phyloP scores from a whole-genome alignment of 78 protist species.

The Chrysochromulina parva region DNA sequence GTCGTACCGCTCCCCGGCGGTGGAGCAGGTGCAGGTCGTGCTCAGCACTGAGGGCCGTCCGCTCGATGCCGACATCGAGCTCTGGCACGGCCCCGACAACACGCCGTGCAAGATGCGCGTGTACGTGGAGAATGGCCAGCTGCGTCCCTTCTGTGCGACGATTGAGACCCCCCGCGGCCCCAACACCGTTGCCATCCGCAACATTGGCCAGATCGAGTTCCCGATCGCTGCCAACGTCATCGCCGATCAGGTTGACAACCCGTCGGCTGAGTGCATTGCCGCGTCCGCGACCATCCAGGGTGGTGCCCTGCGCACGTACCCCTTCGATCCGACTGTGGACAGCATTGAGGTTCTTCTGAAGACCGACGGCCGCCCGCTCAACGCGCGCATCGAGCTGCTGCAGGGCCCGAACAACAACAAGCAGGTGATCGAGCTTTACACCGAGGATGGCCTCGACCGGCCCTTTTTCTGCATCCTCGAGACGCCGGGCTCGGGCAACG shows the following conservation, averaged over 20 bases:
- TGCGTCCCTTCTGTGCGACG: background rate
- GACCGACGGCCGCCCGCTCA: background rate
- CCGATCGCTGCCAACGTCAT: background rate
- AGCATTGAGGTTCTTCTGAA: background rate
- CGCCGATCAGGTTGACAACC: background rate
- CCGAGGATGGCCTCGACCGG: background rate
- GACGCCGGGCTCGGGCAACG: no score
- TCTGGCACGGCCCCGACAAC: background rate
- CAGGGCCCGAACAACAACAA: slow-evolving; percentile 3
- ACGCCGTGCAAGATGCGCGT: background rate
- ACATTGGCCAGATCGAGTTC: background rate
- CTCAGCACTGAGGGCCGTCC: background rate
- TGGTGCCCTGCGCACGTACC: background rate
- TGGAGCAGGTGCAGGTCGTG: background rate
- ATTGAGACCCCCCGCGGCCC: background rate
- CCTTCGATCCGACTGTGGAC: background rate
- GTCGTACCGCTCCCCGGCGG: background rate
- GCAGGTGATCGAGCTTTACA: background rate
- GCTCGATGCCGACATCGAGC: background rate
- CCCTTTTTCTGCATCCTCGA: no score
- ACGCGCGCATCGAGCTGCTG: slow-evolving; percentile 9
- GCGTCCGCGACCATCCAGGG: background rate
- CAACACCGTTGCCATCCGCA: background rate
- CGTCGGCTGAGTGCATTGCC: background rate
- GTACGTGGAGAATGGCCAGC: background rate